Evolutionary conservation across 148 eudicot species (phyloP), one percentile per base, ranked within the genome.

Genomic region (Rhododendron ferrugineum): DNA sequence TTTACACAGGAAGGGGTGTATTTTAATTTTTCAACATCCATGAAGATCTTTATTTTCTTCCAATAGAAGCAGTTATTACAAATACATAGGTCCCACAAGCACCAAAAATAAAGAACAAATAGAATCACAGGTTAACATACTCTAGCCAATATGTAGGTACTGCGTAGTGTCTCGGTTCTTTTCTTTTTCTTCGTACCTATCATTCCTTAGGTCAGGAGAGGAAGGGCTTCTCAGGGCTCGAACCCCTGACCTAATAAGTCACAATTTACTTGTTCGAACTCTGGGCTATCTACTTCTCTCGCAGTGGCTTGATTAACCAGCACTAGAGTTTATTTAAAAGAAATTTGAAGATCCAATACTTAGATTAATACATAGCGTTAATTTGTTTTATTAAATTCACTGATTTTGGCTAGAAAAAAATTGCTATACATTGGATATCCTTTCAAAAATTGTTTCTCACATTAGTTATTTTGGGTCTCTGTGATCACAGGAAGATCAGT

Each of bases 401-500:
- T 1, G n/a, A 58, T 62, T 22, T 23, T 62, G 68, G n/a, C 68
- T 13, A 7, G 23, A 62, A 23, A 28, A 62, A 62, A 23, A 62
- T 0, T 62, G 0, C 68, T 6, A 7, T 62, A 62, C 4, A 28
- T 62, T 62, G 28, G 68, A 62, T 23, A 23, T 62, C 28, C 68
- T 22, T 62, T 23, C 11, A 8, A 62, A 62, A 23, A 22, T 66
- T 28, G 32, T 66, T 66, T 28, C 72, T 64, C 73, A 26, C 14
- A n/a, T 15, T 66, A 7, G 11, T 66, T 66, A 7, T 47, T 28
- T 74, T 64, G 14, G 37, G 40, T 52, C 26, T 23, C 16, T 54
- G 73, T 64, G n/a, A n/a, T 62, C 87, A 88, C 89, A 89, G 91
- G 93, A 83, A 86, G 91, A 83, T 91, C 93, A 13, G 93, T 91